Evolutionary conservation across 2,329 filamentous ascomycete genomes (phyloP).

Genomic region (Madurella fahalii): DNA sequence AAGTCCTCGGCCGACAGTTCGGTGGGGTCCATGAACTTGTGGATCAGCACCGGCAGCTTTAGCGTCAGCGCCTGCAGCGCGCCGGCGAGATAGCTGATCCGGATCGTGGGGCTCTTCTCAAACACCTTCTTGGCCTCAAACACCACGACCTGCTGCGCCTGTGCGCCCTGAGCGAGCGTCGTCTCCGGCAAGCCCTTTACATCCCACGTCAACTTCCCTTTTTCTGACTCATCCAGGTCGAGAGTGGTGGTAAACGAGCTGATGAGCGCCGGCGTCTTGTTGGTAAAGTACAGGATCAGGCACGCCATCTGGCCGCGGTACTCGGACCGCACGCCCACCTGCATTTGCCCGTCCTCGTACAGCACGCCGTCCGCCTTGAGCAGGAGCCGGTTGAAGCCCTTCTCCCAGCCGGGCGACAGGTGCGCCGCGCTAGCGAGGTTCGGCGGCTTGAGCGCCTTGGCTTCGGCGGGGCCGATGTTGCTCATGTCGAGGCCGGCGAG

Average conservation of each 20-base stretch:
- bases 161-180: slow-evolving; percentile 66
- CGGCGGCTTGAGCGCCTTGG: slow-evolving; percentile 60
- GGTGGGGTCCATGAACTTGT: slow-evolving; percentile 96
- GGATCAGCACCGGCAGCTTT: slow-evolving; percentile 80
- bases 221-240: slow-evolving; percentile 69
- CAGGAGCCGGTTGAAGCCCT: slow-evolving; percentile 79
- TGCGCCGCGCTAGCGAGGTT: slow-evolving; percentile 92
- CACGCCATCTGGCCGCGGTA: slow-evolving; percentile 95
- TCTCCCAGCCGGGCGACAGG: slow-evolving; percentile 90
- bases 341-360: slow-evolving; percentile 92
- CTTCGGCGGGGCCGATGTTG: slow-evolving; percentile 52
- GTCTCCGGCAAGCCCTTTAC: slow-evolving; percentile 86
- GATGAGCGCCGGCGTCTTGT: slow-evolving; percentile 82
- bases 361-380: slow-evolving; percentile 79
- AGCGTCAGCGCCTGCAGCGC: slow-evolving; percentile 89
- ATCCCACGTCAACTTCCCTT: slow-evolving; percentile 71
- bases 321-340: slow-evolving; percentile 87
- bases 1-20: slow-evolving; percentile 87
- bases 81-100: slow-evolving; percentile 90
- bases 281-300: slow-evolving; percentile 91
- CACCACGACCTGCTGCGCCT: slow-evolving; percentile 91
- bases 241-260: slow-evolving; percentile 92
- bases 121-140: slow-evolving; percentile 85
- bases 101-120: slow-evolving; percentile 79
- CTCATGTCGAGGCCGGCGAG: slow-evolving; percentile 80